Percentiles rank a stretch among this genome's conserved stretches.
Conservation (phyloP, 805 yeast genomes). For the Metschnikowia cubensis region DNA sequence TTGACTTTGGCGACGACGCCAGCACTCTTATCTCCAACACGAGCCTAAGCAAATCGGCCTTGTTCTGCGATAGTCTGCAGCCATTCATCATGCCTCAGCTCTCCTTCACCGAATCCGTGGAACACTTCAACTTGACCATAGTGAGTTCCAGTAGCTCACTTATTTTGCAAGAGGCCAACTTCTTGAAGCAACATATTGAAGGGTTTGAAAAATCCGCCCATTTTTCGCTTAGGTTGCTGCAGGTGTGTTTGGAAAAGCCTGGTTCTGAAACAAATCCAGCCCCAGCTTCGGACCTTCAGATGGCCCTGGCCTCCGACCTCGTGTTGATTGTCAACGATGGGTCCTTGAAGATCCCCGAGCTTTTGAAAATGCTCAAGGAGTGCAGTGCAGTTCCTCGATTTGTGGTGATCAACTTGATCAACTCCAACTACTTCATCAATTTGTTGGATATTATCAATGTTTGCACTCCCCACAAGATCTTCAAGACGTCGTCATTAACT, state of each 20-base stretch:
- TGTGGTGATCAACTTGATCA: slow-evolving; percentile 36
- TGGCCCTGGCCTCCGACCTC: slow-evolving; percentile 24
- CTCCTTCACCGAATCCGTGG: slow-evolving; percentile 21
- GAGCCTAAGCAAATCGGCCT: background rate
- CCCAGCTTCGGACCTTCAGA: slow-evolving; percentile 14
- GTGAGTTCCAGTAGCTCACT: slow-evolving; percentile 17
- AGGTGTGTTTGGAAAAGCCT: background rate
- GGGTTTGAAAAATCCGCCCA: background rate
- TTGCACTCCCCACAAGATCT: slow-evolving; percentile 34
- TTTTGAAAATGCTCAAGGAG: slow-evolving; percentile 15
- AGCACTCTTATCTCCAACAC: slow-evolving; percentile 5
- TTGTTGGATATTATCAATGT: slow-evolving; percentile 34
- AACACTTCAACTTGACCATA: slow-evolving; percentile 20
- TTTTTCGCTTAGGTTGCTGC: background rate
- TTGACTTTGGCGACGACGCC: slow-evolving; percentile 8
- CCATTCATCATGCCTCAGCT: slow-evolving; percentile 39
- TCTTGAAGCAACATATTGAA: slow-evolving; percentile 7
- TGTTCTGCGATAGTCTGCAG: slow-evolving; percentile 5
- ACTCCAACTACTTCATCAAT: slow-evolving; percentile 38
- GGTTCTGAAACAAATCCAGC: background rate
- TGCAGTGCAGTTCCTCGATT: slow-evolving; percentile 22
- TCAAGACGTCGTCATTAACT: slow-evolving; percentile 35
- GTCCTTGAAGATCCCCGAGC: slow-evolving; percentile 26
- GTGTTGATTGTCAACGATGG: slow-evolving; percentile 40
- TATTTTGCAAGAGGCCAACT: slow-evolving; percentile 19